Percentiles rank a stretch among this genome's conserved stretches.
These are phyloP conservation scores for Yamadazyma sp. DNA, from an alignment of 805 yeast genomes.

Conservation along the genomic window DNA sequence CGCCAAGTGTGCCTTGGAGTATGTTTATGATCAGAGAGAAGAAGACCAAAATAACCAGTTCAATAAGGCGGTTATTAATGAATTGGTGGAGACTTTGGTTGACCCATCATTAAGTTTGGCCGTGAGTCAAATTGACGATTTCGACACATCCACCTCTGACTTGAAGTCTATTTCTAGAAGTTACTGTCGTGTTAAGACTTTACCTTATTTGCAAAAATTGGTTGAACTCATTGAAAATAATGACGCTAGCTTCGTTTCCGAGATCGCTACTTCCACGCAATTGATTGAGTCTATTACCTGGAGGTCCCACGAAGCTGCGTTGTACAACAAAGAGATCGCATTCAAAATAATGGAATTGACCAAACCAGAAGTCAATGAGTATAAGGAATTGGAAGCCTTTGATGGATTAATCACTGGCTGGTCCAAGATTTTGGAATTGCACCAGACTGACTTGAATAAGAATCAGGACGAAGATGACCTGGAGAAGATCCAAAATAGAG, in stretches of 20 bases:
- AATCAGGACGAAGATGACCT: conserved; percentile 49
- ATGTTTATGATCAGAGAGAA: conserved; percentile 31
- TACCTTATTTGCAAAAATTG: conserved; percentile 29
- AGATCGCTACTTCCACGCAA: conserved; percentile 24
- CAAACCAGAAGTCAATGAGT: conserved; percentile 23
- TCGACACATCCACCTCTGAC: conserved; percentile 39
- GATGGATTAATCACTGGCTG: conserved; percentile 62
- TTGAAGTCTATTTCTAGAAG: conserved; percentile 50
- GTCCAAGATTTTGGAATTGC: conserved; percentile 67
- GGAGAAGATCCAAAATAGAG: conserved; percentile 65
- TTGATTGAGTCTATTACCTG: conserved; percentile 42
- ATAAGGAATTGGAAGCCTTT: conserved; percentile 45
- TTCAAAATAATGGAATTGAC: conserved; percentile 48
- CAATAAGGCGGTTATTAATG: conserved; percentile 47
- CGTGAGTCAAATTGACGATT: conserved; percentile 38
- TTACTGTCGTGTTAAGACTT: conserved; percentile 30
- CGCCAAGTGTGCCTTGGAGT: conserved; percentile 62
- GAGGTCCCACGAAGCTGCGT: conserved; percentile 56
- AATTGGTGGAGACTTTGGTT: conserved; percentile 54
- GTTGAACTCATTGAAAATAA: conserved; percentile 37
- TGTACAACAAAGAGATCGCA: conserved; percentile 73
- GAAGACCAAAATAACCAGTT: conserved; percentile 10
- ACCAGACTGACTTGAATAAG: conserved; percentile 54
- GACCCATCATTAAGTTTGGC: conserved; percentile 68
- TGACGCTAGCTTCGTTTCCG: conserved; percentile 40